Evolutionary conservation across 176 grass and related monocot genomes (phyloP).

Genomic region (Areca catechu): DNA sequence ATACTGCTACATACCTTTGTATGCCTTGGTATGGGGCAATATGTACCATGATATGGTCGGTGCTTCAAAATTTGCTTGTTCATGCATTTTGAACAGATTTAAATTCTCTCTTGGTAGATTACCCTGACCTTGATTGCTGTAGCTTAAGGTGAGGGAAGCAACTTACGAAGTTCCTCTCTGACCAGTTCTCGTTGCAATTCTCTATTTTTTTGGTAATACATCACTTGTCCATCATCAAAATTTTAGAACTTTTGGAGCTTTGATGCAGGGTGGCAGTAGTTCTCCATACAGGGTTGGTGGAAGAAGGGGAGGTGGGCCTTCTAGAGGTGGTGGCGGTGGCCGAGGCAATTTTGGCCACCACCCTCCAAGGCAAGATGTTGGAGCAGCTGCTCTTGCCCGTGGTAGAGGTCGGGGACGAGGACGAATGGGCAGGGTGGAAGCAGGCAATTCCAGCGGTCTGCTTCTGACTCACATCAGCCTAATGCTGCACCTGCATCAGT

Average conservation of each 20-base stretch:
- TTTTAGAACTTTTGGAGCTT: neutral
- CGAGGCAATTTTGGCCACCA: conserved; percentile 18
- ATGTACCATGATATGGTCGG: no score
- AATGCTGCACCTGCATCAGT: neutral
- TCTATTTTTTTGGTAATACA: no score
- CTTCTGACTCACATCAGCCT: neutral
- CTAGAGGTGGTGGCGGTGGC: conserved; percentile 15
- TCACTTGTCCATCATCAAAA: no score
- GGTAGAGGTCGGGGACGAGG: conserved; percentile 23
- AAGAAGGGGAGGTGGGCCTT: conserved; percentile 19
- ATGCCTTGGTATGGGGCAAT: no score
- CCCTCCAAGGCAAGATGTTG: conserved; percentile 11
- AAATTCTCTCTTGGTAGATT: no score
- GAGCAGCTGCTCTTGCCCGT: conserved; percentile 6
- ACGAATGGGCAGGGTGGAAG: conserved; percentile 3
- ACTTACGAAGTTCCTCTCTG: no score
- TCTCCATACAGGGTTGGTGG: conserved; percentile 4
- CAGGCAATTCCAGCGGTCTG: neutral
- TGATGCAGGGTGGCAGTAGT: neutral
- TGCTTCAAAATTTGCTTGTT: no score
- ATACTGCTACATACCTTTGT: no score
- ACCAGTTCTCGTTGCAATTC: no score
- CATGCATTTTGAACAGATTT: no score
- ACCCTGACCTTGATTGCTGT: no score
- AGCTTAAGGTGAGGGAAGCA: no score